Evolutionary conservation across 805 yeast species (phyloP).

Genomic region (Crinitomyces ghanaensis): DNA sequence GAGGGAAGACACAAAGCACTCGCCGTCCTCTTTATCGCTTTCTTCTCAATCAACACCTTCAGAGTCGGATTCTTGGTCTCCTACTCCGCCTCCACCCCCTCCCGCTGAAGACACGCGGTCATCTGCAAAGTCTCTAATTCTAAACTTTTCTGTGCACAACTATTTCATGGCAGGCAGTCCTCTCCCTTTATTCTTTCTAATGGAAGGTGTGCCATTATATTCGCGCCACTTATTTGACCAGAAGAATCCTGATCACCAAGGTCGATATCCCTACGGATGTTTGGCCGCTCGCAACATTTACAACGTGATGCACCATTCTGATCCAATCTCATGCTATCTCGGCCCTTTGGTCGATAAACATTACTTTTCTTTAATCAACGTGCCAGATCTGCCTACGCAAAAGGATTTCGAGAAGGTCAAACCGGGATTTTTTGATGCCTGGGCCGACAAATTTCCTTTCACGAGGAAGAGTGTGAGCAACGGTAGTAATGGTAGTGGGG

Average conservation of each 20-base stretch:
- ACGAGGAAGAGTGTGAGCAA: not conserved
- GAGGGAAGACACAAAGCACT: no score
- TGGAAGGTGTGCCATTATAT: slow-evolving; percentile 20
- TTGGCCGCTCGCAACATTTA: slow-evolving; percentile 64
- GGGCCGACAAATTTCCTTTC: no score
- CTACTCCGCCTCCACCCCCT: no score
- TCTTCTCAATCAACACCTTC: no score
- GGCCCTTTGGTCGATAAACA: slow-evolving; percentile 61
- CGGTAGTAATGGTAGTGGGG: not conserved
- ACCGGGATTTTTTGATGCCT: slow-evolving; percentile 11
- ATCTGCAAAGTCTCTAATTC: slow-evolving; percentile 8
- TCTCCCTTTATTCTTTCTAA: slow-evolving; percentile 53
- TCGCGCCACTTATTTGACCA: slow-evolving; percentile 19
- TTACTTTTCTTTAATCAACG: slow-evolving; percentile 18
- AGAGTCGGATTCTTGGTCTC: no score
- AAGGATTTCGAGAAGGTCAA: slow-evolving; percentile 8
- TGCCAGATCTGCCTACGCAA: slow-evolving; percentile 20
- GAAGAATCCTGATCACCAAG: slow-evolving; percentile 2
- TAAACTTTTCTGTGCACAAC: slow-evolving; percentile 63
- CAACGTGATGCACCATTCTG: slow-evolving; percentile 81
- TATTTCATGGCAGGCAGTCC: slow-evolving; percentile 82
- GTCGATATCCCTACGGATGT: slow-evolving; percentile 27
- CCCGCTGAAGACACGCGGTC: slow-evolving; percentile 18
- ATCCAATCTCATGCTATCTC: slow-evolving; percentile 79
- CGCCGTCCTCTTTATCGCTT: no score